Conservation (phyloP, 2,329 filamentous ascomycete species). For the Neonectria hederae region DNA sequence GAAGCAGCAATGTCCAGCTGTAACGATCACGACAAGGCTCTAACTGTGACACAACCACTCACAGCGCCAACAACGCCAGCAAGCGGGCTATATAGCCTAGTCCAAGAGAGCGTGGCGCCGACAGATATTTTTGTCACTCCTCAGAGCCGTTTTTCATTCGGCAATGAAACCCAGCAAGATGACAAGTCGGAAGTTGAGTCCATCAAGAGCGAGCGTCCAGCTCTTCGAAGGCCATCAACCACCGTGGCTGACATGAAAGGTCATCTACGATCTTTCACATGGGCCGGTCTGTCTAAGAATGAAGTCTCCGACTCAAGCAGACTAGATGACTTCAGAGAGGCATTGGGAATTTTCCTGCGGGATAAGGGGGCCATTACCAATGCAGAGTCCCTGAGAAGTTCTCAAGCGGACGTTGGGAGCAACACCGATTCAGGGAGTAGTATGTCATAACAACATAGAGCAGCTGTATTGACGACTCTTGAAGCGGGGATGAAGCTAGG, state of each 20-base stretch:
- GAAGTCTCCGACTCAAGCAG: background rate
- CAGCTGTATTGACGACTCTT: background rate
- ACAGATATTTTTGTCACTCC: constrained; percentile 38
- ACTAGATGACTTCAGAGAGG: background rate
- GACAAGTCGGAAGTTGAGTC: background rate
- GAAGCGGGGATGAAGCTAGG: background rate
- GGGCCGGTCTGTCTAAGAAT: background rate
- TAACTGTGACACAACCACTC: background rate
- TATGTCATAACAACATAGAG: background rate
- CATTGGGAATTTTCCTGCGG: background rate
- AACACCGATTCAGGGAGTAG: background rate
- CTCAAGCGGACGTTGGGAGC: background rate
- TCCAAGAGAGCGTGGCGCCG: constrained; percentile 27
- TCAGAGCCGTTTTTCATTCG: constrained; percentile 29
- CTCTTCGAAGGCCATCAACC: background rate
- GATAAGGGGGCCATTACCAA: background rate
- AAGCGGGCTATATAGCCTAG: constrained; percentile 7
- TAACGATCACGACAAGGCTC: constrained; percentile 6
- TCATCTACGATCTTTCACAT: constrained; percentile 3
- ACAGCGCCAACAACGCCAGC: constrained; percentile 26
- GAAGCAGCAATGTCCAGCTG: constrained; percentile 23
- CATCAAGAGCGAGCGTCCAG: background rate
- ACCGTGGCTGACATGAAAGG: background rate
- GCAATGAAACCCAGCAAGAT: background rate
- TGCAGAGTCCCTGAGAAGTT: background rate